These are phyloP conservation scores for Ceratocystis variospora DNA, from an alignment of 2,329 filamentous ascomycete species.

Conservation along the genomic window DNA sequence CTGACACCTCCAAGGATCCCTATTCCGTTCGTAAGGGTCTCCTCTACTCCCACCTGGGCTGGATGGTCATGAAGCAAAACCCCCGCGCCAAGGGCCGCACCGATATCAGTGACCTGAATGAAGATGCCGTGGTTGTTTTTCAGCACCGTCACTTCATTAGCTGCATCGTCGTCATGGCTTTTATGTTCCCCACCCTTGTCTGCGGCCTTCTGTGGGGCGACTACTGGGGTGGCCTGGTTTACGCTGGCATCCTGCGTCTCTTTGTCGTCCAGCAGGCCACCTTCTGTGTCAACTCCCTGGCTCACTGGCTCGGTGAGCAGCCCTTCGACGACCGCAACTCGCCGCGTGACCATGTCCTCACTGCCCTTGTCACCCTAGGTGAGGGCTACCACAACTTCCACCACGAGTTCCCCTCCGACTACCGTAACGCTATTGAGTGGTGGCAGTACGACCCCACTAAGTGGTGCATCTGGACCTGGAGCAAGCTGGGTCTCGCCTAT, in stretches of 20 bases:
- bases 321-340: conserved; percentile 89
- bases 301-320: conserved; percentile 84
- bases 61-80: conserved; percentile 92
- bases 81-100: conserved; percentile 77
- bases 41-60: conserved; percentile 64
- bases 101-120: conserved; percentile 78
- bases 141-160: conserved; percentile 80
- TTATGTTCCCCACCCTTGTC: conserved; percentile 61
- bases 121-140: conserved; percentile 73
- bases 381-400: conserved; percentile 95
- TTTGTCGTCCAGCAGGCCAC: conserved; percentile 87
- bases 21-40: conserved; percentile 85
- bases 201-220: conserved; percentile 70
- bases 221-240: conserved; percentile 69
- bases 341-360: conserved; percentile 76
- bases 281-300: conserved; percentile 84
- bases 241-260: conserved; percentile 71
- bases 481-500: conserved; percentile 69
- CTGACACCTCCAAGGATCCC: conserved; percentile 82
- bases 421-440: conserved; percentile 85
- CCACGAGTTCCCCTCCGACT: conserved; percentile 86
- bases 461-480: conserved; percentile 76
- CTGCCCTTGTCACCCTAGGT: conserved; percentile 69
- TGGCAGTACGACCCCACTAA: conserved; percentile 86
- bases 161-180: conserved; percentile 61